Evolutionary conservation across 1,284 basidiomycete genomes (phyloP), one percentile per base, ranked within the genome.

Genomic region (Trametes polyzona): DNA sequence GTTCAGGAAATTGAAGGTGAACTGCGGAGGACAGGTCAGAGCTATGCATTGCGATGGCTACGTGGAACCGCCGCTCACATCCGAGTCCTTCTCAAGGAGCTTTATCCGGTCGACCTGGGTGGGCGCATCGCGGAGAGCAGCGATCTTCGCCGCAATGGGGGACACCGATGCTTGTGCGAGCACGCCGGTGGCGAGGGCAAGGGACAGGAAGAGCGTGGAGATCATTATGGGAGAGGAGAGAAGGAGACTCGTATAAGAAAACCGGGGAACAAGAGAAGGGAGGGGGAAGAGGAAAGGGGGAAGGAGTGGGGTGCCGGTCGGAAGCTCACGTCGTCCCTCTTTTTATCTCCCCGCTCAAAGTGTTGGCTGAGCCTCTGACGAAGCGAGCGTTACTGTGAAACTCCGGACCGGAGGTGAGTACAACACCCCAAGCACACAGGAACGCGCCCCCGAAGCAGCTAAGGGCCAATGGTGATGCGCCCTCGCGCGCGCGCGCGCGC

Each of bases 1-100:
- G 17, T 69, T 68, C 30, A 65, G 52, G 60, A 71, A 69, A 59
- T 71, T 65, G 52, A 73, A 73, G 17, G 67, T 65, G 47, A 68
- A 71, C 70, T 73, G 2, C 5, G 12, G 24, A 32, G 21, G 12
- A 48, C 6, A n/a, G 2, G 16, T 27, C 26, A 27, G 23, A 6
- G 21, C 8, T 23, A 8, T 29, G 10, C 12, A 37, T 8, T 8
- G 24, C 10, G 9, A 0, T 12, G 30, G n/a, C 9, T 3, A 32
- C 3, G 7, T 6, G 11, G 16, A 4, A 14, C 2, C 11, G 9
- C 6, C 10, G 32, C 64, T 58, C 52, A 70, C 69, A 47, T 69
- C 66, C 19, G 58, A 47, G 47, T 71, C 70, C n/a, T 69, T 16
- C 21, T 58, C 58, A 3, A 70, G 65, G 30, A 68, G 52, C 19